Evolutionary conservation across 2,329 filamentous ascomycete genomes (phyloP).

Genomic region (Lecanosticta acicola): DNA sequence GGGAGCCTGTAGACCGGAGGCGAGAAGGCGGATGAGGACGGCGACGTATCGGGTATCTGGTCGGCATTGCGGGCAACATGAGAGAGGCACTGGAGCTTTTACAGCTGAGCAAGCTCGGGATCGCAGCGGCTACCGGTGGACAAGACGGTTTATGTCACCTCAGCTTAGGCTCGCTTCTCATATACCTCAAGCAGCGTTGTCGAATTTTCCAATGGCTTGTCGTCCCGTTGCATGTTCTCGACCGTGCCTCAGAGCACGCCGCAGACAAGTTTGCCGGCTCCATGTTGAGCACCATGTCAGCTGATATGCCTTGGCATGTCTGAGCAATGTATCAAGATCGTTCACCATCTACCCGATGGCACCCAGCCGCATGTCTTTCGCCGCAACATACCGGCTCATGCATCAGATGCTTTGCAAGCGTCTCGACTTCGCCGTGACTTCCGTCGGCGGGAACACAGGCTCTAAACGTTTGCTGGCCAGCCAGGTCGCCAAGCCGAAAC

Average conservation of each 20-base stretch:
- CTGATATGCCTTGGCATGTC: constrained; percentile 1
- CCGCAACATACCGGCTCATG: too few relatives aligned
- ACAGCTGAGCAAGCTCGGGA: not conserved
- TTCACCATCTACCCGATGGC: not conserved
- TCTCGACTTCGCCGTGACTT: too few relatives aligned
- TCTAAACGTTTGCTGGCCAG: too few relatives aligned
- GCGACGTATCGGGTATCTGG: not conserved
- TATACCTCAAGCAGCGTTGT: not conserved
- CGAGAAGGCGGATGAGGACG: not conserved
- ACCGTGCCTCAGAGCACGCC: not conserved
- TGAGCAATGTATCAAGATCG: not conserved
- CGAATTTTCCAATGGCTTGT: not conserved
- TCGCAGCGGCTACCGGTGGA: not conserved
- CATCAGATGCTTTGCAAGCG: too few relatives aligned
- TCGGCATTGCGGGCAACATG: not conserved
- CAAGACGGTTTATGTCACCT: not conserved
- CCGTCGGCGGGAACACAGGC: too few relatives aligned
- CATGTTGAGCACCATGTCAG: not conserved
- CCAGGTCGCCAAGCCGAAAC: too few relatives aligned
- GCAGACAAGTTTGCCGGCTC: not conserved
- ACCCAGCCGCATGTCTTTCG: not conserved
- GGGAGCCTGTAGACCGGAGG: not conserved
- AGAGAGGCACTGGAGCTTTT: not conserved
- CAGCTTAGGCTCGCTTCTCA: not conserved
- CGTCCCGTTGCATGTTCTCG: not conserved